phyloP scores from a whole-genome alignment of 225 moss, liverwort and hornwort genomes.

The Polytrichum commune region DNA sequence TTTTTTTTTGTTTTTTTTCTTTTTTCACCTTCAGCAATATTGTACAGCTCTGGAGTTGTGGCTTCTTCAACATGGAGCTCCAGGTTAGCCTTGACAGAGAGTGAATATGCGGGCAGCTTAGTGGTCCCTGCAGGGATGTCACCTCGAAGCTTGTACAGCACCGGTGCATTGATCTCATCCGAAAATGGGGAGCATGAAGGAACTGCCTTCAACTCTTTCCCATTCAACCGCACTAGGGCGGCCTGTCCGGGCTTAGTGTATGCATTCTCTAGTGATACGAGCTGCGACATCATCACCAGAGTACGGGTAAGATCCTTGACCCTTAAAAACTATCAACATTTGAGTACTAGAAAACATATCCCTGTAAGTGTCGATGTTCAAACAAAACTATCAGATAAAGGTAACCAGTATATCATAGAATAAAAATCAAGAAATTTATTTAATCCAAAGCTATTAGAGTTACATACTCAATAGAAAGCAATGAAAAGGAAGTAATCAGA shows the following conservation, averaged over 20 bases:
- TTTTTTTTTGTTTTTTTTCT: too few relatives aligned
- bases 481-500: too few relatives aligned
- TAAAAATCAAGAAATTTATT: too few relatives aligned
- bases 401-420: too few relatives aligned
- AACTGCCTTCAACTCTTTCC: slow-evolving; percentile 46
- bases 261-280: slow-evolving; percentile 61
- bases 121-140: slow-evolving; percentile 90
- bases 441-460: too few relatives aligned
- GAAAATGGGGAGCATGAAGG: slow-evolving; percentile 75
- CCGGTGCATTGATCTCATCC: slow-evolving; percentile 48
- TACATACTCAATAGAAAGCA: too few relatives aligned
- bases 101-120: slow-evolving; percentile 65
- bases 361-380: neutral
- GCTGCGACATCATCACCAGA: slow-evolving; percentile 28
- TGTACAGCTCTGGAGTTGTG: slow-evolving; percentile 56
- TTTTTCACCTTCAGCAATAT: slow-evolving; percentile 50
- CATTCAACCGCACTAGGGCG: slow-evolving; percentile 59
- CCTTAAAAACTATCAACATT: too few relatives aligned
- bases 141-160: slow-evolving; percentile 84
- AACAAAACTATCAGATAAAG: neutral
- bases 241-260: slow-evolving; percentile 70
- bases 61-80: slow-evolving; percentile 75
- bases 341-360: neutral
- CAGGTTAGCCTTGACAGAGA: slow-evolving; percentile 66
- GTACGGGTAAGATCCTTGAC: neutral